Percentiles rank a stretch among this genome's conserved stretches.
These are phyloP conservation scores for Coniochaeta ligniaria DNA, from an alignment of 2,329 filamentous ascomycete species.

Conservation along the genomic window DNA sequence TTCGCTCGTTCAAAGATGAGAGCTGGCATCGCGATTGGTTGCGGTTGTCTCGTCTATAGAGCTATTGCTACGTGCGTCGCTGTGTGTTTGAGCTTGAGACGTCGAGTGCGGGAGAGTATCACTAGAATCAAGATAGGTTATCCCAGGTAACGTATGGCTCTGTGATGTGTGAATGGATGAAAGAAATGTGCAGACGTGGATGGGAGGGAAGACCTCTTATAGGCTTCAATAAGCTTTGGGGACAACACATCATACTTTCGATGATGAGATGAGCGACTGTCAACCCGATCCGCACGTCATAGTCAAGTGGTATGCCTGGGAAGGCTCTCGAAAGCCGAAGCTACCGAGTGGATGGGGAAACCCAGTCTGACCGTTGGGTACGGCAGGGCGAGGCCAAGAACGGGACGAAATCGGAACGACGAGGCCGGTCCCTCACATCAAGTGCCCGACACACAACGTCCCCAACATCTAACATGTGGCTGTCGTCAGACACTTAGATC, in stretches of 20 bases:
- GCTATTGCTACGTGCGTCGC: background rate
- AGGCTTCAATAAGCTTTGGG: background rate
- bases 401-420: background rate
- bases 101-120: background rate
- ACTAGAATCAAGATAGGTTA: background rate
- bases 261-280: background rate
- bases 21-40: slow-evolving; percentile 19
- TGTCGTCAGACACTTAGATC: background rate
- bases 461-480: background rate
- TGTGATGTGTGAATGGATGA: background rate
- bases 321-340: slow-evolving; percentile 1
- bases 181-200: background rate
- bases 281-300: background rate
- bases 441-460: background rate
- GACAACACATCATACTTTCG: slow-evolving; percentile 1
- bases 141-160: background rate
- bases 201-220: background rate
- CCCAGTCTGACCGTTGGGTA: background rate
- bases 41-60: background rate
- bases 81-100: background rate
- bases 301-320: background rate
- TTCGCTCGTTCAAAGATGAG: slow-evolving; percentile 26
- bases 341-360: background rate
- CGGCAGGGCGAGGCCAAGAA: background rate
- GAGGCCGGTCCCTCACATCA: background rate